Evolutionary conservation across 495 filamentous ascomycete species (phyloP).

Genomic region (Daldinia concentrica): DNA sequence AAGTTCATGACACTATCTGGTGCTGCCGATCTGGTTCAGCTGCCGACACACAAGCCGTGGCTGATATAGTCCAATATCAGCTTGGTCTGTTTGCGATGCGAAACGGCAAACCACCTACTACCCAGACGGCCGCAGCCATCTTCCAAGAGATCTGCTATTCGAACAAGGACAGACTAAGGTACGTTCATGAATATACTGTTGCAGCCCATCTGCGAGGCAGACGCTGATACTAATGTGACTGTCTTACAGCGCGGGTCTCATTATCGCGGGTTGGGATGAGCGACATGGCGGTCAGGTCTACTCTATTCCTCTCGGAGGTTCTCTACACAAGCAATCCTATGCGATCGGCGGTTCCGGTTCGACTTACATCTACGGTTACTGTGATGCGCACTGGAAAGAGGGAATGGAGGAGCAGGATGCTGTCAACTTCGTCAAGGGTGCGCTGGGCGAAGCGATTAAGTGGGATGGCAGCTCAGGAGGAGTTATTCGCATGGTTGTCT

Average conservation of each 20-base stretch:
- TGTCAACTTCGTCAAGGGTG: constrained; percentile 89
- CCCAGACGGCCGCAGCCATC: constrained; percentile 89
- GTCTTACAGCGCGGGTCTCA: constrained; percentile 82
- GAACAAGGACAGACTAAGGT: constrained; percentile 94
- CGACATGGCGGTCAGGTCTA: constrained; percentile 96
- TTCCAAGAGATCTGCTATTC: constrained; percentile 98
- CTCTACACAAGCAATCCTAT: constrained; percentile 95
- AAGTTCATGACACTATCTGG: constrained; percentile 99
- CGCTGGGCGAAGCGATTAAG: constrained; percentile 93
- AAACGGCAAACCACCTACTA: constrained; percentile 89
- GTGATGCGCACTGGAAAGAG: constrained; percentile 95
- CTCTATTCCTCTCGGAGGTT: constrained; percentile 95
- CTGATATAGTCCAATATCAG: constrained; percentile 96
- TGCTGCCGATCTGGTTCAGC: constrained; percentile 97
- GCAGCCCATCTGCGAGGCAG: neutral
- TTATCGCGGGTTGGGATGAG: constrained; percentile 95
- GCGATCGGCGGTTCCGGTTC: constrained; percentile 96
- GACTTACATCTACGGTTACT: constrained; percentile 99
- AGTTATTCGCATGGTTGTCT: constrained; percentile 95
- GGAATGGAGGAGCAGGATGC: constrained; percentile 93
- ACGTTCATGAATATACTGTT: constrained; percentile 17
- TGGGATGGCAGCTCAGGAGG: constrained; percentile 98
- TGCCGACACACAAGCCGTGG: constrained; percentile 96
- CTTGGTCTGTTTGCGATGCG: constrained; percentile 89
- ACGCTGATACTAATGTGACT: constrained; percentile 38